Evolutionary conservation across 768 basidiomycete species (phyloP).

Genomic region (Harrya chromipes): DNA sequence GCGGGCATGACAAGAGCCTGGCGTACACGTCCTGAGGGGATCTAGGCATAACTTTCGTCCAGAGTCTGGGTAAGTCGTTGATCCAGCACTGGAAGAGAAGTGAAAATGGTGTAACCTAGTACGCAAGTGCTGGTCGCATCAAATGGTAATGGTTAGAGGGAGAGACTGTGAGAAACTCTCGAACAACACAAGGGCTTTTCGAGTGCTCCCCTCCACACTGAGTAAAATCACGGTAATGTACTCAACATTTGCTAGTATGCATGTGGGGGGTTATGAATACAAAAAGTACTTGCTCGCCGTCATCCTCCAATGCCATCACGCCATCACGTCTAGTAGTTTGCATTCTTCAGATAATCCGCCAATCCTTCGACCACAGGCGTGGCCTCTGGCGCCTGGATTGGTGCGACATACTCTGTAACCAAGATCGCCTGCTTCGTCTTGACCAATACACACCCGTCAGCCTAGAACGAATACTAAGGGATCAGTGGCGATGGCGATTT

Average conservation of each 20-base stretch:
- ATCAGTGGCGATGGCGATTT: neutral
- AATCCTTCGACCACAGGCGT: constrained; percentile 61
- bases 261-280: neutral
- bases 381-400: constrained; percentile 62
- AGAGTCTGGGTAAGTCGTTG: too few relatives aligned
- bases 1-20: constrained; percentile 4
- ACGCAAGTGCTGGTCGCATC: too few relatives aligned
- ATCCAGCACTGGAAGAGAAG: too few relatives aligned
- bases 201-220: too few relatives aligned
- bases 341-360: constrained; percentile 72
- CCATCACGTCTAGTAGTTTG: constrained; percentile 42
- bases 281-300: neutral
- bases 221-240: too few relatives aligned
- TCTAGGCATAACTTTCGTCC: neutral
- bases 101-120: too few relatives aligned
- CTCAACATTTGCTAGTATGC: too few relatives aligned
- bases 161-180: too few relatives aligned
- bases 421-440: constrained; percentile 83
- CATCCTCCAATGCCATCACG: neutral
- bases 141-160: too few relatives aligned
- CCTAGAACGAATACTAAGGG: constrained; percentile 39
- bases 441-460: constrained; percentile 67
- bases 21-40: constrained; percentile 14
- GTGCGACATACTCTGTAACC: constrained; percentile 67
- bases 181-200: too few relatives aligned